These are phyloP conservation scores for Diaporthe amygdali DNA, from an alignment of 2,329 filamentous ascomycete genomes.

Conservation along the genomic window DNA sequence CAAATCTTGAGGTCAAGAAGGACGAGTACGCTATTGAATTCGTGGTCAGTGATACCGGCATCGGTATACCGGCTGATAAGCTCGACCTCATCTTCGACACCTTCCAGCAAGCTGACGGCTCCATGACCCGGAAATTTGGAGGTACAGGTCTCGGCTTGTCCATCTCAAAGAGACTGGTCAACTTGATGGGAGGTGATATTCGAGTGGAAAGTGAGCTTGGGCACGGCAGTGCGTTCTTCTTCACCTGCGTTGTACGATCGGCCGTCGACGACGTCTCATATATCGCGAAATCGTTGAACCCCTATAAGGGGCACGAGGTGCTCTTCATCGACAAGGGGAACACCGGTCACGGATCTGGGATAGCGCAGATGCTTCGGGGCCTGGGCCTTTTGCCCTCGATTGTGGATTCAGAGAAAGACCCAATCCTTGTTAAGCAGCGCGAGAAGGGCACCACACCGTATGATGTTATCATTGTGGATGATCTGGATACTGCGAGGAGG, in stretches of 20 bases:
- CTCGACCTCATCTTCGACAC: conserved; percentile 98
- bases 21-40: conserved; percentile 95
- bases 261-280: conserved; percentile 78
- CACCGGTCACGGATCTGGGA: conserved; percentile 77
- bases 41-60: conserved; percentile 93
- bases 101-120: conserved; percentile 97
- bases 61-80: conserved; percentile 94
- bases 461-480: conserved; percentile 95
- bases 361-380: conserved; percentile 76
- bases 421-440: conserved; percentile 57
- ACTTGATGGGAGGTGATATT: conserved; percentile 93
- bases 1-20: conserved; percentile 65
- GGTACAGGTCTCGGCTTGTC: conserved; percentile 93
- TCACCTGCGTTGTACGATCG: conserved; percentile 89
- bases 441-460: conserved; percentile 71
- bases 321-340: conserved; percentile 93
- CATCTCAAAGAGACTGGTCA: conserved; percentile 93
- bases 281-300: conserved; percentile 82
- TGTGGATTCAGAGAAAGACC: conserved; percentile 78
- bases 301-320: conserved; percentile 92
- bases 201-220: conserved; percentile 95
- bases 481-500: conserved; percentile 85
- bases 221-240: conserved; percentile 93
- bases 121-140: conserved; percentile 94
- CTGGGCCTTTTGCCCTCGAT: conserved; percentile 84